These are phyloP conservation scores for Colletotrichum abscissum DNA, from an alignment of 2,329 filamentous ascomycete genomes.

Conservation along the genomic window DNA sequence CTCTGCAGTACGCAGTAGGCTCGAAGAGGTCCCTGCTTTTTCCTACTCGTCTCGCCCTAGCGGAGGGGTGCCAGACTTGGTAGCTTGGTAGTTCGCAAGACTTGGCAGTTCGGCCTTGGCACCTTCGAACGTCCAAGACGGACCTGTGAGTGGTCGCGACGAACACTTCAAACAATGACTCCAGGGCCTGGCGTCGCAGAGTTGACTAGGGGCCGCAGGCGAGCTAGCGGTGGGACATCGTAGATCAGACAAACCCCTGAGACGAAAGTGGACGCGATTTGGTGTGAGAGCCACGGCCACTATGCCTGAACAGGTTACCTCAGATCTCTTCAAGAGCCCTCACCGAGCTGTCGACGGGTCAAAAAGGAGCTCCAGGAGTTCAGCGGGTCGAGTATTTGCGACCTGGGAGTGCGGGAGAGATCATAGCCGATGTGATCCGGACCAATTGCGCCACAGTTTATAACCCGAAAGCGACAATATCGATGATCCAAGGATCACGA, in stretches of 20 bases:
- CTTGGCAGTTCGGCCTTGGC: slow-evolving; percentile 29
- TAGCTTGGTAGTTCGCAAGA: background rate
- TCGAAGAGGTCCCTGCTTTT: background rate
- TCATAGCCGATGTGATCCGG: slow-evolving; percentile 18
- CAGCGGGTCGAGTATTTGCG: background rate
- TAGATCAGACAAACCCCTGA: slow-evolving; percentile 36
- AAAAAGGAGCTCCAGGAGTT: background rate
- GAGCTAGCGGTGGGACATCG: slow-evolving; percentile 13
- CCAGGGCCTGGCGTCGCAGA: slow-evolving; percentile 24
- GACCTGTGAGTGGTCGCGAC: slow-evolving; percentile 16
- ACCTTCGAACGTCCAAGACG: slow-evolving; percentile 1
- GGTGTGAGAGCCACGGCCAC: background rate
- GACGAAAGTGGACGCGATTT: slow-evolving; percentile 23
- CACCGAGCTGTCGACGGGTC: background rate
- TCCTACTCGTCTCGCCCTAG: background rate
- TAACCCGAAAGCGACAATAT: slow-evolving; percentile 3
- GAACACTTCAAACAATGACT: slow-evolving; percentile 29
- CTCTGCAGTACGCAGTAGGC: background rate
- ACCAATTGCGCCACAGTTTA: background rate
- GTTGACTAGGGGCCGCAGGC: slow-evolving; percentile 9
- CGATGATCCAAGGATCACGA: slow-evolving; percentile 9
- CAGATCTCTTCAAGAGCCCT: background rate
- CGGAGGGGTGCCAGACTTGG: background rate
- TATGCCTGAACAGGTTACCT: slow-evolving; percentile 10
- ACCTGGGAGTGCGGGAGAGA: slow-evolving; percentile 12